phyloP scores from a whole-genome alignment of 2,329 filamentous ascomycete species.

The Helotiales sp. region DNA sequence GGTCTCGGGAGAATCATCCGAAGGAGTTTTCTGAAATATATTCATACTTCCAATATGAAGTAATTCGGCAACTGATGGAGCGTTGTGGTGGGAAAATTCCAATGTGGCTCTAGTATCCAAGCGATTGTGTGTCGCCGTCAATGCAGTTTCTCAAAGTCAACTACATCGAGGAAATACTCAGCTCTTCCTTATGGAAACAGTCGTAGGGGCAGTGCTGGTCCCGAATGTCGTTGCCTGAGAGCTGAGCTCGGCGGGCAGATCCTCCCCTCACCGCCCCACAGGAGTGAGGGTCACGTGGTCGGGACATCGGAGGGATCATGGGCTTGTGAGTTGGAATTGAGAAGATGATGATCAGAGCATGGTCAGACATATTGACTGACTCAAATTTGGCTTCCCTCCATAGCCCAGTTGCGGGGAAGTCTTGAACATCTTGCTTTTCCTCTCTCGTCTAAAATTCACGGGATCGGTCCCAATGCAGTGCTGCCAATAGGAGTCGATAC shows the following conservation, averaged over 20 bases:
- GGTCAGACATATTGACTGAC: not conserved
- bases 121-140: not conserved
- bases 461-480: too few species aligned
- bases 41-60: not conserved
- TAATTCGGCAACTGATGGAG: too few species aligned
- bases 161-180: not conserved
- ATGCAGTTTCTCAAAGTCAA: not conserved
- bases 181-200: not conserved
- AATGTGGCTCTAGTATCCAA: too few species aligned
- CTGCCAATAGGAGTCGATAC: too few species aligned
- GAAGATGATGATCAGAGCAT: not conserved
- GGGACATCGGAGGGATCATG: not conserved
- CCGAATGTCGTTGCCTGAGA: constrained; percentile 5
- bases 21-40: not conserved
- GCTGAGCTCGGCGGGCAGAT: not conserved
- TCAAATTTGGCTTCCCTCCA: not conserved
- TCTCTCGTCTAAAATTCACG: too few species aligned
- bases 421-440: too few species aligned
- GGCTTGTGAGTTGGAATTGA: not conserved
- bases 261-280: not conserved
- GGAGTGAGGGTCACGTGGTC: not conserved
- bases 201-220: not conserved
- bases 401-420: too few species aligned
- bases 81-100: too few species aligned
- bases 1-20: not conserved